Base-by-base conservation (phyloP, 1,139 yeast genomes). In the Candida smagusa region DNA sequence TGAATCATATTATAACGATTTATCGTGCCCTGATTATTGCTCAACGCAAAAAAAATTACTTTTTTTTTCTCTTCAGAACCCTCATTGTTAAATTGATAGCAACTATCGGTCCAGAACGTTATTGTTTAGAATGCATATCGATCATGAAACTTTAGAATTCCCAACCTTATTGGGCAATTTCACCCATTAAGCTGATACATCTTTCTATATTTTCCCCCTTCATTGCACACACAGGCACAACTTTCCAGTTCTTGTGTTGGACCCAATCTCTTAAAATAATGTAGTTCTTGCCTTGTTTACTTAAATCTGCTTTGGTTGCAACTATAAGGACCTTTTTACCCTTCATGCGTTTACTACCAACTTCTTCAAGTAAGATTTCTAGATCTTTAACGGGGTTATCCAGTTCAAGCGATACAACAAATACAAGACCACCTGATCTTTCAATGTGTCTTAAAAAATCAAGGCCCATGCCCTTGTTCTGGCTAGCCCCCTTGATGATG, bases 401-500 rank as follows among this genome's bases (percentile, higher is more conserved):
- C 6, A 73, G 58, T 32, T 86, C 96, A 22, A 92, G 65, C 4
- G 89, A 84, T 2, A 92, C 68, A 3, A 92, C 96, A 64, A 92
- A 88, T 2, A 84, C 95, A 41, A 92, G 64, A 0, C 96, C 96
- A 9, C 85, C 84, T 3, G 96, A 85, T 45, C 98, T 72, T 59
- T 92, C 98, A 37, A 92, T 80, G 56, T 92, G 98, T 42, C 97
- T 72, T 45, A 92, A 63, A 58, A 92, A 92, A 46, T 89, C 97
- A 35, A 88, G 72, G 0, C 98, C 98, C 87, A 92, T 84, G 2
- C 98, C 98, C 54, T 76, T 82, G 53, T 90, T 86, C 30, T 81
- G 68, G 2, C 80, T 72, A 0, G 98, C 97, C 7, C 95, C 97
- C 53, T 79, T 73, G 40, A 92, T 85, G 37, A 92, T 86, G 9